Percentiles rank a stretch among this genome's conserved stretches.
phyloP scores from a whole-genome alignment of 257 asterid genomes.

The Forsythia suspensa region DNA sequence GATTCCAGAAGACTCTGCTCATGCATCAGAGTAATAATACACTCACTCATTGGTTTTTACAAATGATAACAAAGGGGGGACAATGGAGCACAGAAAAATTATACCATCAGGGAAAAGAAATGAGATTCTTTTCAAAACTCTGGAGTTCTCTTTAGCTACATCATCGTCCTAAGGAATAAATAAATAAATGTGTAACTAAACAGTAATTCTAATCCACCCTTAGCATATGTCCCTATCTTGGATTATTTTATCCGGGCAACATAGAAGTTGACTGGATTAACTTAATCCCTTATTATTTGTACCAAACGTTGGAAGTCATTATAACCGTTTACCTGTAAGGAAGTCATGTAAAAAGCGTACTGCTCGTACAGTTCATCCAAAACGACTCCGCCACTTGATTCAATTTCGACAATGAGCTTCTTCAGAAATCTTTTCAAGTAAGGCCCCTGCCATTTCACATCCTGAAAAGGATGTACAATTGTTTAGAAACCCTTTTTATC shows the following conservation, averaged over 20 bases:
- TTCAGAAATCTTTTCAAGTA: slow-evolving; percentile 68
- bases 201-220: neutral
- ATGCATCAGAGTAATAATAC: slow-evolving; percentile 7
- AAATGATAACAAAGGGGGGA: neutral
- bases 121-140: slow-evolving; percentile 66
- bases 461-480: slow-evolving; percentile 29
- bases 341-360: slow-evolving; percentile 55
- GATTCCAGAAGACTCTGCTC: slow-evolving; percentile 41
- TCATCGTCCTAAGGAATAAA: slow-evolving; percentile 47
- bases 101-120: slow-evolving; percentile 72
- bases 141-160: slow-evolving; percentile 46
- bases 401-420: slow-evolving; percentile 74
- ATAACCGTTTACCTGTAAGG: slow-evolving; percentile 46
- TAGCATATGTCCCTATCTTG: neutral
- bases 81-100: slow-evolving; percentile 1
- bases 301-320: neutral
- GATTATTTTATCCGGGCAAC: neutral
- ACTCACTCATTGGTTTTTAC: slow-evolving; percentile 6
- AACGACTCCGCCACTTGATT: slow-evolving; percentile 61
- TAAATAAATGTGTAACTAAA: neutral
- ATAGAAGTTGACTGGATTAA: neutral
- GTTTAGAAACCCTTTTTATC: neutral
- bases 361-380: slow-evolving; percentile 79
- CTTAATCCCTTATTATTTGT: neutral
- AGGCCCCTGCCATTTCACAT: slow-evolving; percentile 51